Evolutionary conservation across 73 alveolate species (phyloP), one percentile per base, ranked within the genome.

Genomic region (Paramecium biaurelia): DNA sequence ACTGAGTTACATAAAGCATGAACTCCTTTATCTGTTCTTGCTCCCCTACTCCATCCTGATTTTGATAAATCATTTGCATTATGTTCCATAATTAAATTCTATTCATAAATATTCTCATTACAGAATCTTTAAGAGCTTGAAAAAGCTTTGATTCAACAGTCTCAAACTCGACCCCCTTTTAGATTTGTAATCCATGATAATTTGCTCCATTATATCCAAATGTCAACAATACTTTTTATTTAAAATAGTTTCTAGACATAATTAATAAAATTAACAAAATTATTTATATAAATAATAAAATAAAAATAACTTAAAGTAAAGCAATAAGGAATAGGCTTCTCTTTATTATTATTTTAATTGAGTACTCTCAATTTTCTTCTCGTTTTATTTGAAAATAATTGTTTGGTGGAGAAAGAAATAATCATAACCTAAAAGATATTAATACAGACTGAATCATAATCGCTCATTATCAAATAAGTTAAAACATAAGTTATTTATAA

Each of bases 21-120:
- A 34, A 96, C 99, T 5, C 99, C 99, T 94, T 96, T 96, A 85
- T 96, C 99, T 11, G 99, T 96, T 63, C 99, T 88, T 24, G 99
- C 96, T 18, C 98, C 98, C 59, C 99, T 85, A 92, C 95, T 94
- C 97, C 99, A 96, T 49, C 93, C 92, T n/a, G 95, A 93, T 95
- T 96, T 95, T 30, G 93, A 85, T 42, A 96, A 67, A 79, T 89
- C 92, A 12, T 98, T 98, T 76, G 82, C 79, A 79, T 96, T 95
- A 21, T 95, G 90, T 68, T 92, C 96, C 20, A 94, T 86, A 0
- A 95, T 93, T 70, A 95, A 93, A 42, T 93, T 89, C 89, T 92
- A 92, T 85, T 85, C 6, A 23, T 47, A 9, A 43, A 43, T 7
- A n/a, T 8, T 38, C 32, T 34, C 0, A n/a, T 72, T 79, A 79